Conservation (phyloP, 352 stramenopile genomes). For the Pythium brachiatum region DNA sequence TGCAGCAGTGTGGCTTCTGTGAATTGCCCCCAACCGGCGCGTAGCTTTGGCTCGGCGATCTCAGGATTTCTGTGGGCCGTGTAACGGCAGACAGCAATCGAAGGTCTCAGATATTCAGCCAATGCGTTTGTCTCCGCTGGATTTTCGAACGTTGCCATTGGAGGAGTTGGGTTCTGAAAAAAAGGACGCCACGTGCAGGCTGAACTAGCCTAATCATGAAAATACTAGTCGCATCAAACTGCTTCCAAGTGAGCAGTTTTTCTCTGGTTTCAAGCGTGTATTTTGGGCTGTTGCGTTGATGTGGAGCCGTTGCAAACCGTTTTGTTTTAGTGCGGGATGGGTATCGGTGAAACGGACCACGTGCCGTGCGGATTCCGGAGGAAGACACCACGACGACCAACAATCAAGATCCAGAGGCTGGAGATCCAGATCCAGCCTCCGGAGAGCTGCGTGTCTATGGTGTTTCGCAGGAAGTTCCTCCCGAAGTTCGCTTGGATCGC, state of each 20-base stretch:
- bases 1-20: background rate
- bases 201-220: conserved; percentile 5
- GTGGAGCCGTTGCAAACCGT: no score
- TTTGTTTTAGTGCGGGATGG: no score
- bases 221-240: background rate
- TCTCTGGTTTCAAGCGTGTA: no score
- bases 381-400: no score
- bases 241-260: background rate
- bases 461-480: no score
- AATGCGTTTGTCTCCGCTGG: background rate
- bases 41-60: conserved; percentile 3
- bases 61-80: background rate
- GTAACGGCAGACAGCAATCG: conserved; percentile 20
- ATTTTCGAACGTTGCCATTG: background rate
- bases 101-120: conserved; percentile 1
- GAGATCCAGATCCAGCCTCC: no score
- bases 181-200: background rate
- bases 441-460: no score
- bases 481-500: no score
- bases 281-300: no score
- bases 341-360: no score
- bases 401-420: no score
- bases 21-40: conserved; percentile 8
- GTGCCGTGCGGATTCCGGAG: no score
- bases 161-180: background rate